Percentiles rank a stretch among this genome's conserved stretches.
phyloP scores from a whole-genome alignment of 2,329 filamentous ascomycete genomes.

The Colletotrichum cordylinicola region DNA sequence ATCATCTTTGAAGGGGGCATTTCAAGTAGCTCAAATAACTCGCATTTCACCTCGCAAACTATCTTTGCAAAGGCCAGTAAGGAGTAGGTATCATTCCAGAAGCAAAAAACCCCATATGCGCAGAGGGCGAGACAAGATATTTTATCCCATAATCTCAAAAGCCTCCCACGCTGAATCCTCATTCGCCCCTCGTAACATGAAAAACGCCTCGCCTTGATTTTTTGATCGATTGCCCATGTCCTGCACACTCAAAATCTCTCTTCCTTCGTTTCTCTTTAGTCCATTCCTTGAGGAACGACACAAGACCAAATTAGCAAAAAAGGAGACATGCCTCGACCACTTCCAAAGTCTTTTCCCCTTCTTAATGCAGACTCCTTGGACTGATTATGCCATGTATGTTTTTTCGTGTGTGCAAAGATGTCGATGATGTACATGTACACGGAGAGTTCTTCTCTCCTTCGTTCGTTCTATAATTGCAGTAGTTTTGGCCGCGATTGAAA shows the following conservation, averaged over 20 bases:
- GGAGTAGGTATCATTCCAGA: constrained; percentile 21
- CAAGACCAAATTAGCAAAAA: not conserved
- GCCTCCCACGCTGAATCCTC: not conserved
- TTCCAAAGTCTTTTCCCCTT: not conserved
- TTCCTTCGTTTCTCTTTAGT: not conserved
- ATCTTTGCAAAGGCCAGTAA: not conserved
- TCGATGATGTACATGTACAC: constrained; percentile 11
- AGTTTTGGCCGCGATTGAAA: not conserved
- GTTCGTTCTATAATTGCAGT: not conserved
- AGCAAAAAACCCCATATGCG: not conserved
- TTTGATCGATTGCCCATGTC: not conserved
- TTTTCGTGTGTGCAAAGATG: not conserved
- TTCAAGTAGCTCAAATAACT: not conserved
- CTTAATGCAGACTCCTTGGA: constrained; percentile 9
- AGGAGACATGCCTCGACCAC: not conserved
- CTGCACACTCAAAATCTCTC: not conserved
- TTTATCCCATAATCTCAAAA: constrained; percentile 25
- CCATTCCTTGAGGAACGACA: not conserved
- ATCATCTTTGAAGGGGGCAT: not conserved
- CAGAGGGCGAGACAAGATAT: not conserved
- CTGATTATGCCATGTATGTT: constrained; percentile 3
- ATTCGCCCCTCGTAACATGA: not conserved
- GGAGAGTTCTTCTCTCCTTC: not conserved
- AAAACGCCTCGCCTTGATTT: constrained; percentile 12
- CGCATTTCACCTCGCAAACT: not conserved